Base-by-base conservation (phyloP, 2,329 filamentous ascomycete species). In the Trichoderma koningii region DNA sequence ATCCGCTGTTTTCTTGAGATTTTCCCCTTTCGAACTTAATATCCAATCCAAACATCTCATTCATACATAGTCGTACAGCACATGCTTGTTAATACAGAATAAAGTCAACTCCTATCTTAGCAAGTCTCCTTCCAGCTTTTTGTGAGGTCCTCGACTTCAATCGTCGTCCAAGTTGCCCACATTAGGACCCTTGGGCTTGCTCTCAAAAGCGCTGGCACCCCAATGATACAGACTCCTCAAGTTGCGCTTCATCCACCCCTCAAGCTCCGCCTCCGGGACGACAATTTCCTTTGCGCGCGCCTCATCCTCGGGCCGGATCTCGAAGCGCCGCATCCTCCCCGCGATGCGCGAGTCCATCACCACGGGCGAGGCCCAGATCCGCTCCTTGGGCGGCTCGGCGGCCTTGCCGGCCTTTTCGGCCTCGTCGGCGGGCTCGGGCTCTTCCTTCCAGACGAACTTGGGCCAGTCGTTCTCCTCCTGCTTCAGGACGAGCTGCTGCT, bases 381-480 rank as follows among this genome's bases (percentile, higher is more conserved):
- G 86, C 77, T 93, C 91, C 68, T 81, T 82, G 64, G 82, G 80
- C 45, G 78, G 77, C 64, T 80, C 80, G 5, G 66, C 68, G 9
- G 73, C 67, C 30, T 73, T 79, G 71, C 75, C 82, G 76, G 71
- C 79, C 74, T 73, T 83, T 75, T 73, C 80, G 70, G 76, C 74
- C 71, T 77, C 76, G 66, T 76, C 73, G 57, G 72, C 67, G 30
- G 72, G 83, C 77, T 72, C 79, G 17, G 48, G 34, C 74, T 73
- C 84, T 73, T 73, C 78, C 75, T 88, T 87, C 77, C 85, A 88
- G 6, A 88, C 85, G n/a, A 84, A 87, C 78, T 96, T 96, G 76
- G 89, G 88, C 93, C 93, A 97, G 74, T 94, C 87, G 51, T 78
- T 78, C 78, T 97, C 92, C 79, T 95, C 93, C 42, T 87, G 78